A percentile compares a stretch with the other conserved stretches of the same genome.
phyloP scores from a whole-genome alignment of 495 filamentous ascomycete species.

The Daldinia bambusicola region DNA sequence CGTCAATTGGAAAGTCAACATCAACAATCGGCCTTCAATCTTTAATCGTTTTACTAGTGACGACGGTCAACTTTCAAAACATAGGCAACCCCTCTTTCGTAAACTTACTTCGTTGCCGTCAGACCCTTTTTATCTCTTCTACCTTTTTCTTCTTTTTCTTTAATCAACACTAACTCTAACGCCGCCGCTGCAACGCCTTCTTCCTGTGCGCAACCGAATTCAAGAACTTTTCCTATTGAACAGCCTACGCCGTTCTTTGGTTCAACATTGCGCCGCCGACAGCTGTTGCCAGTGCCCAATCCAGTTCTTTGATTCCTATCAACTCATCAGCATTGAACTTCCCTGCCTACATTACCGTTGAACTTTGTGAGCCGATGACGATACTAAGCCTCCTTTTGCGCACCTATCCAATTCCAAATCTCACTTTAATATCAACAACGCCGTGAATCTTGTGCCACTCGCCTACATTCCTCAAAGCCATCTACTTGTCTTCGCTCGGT shows the following conservation, averaged over 20 bases:
- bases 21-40: constrained; percentile 32
- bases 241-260: neutral
- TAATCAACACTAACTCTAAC: neutral
- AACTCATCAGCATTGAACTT: neutral
- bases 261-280: constrained; percentile 1
- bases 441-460: neutral
- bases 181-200: neutral
- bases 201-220: neutral
- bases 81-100: constrained; percentile 5
- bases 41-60: constrained; percentile 4
- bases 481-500: neutral
- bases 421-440: neutral
- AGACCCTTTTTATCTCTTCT: constrained; percentile 3
- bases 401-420: neutral
- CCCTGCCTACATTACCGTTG: neutral
- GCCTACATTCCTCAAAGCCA: neutral
- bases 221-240: neutral
- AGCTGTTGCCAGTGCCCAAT: neutral
- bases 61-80: neutral
- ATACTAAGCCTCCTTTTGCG: neutral
- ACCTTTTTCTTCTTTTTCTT: constrained; percentile 1
- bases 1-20: constrained; percentile 27
- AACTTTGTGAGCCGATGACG: neutral
- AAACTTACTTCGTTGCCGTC: neutral
- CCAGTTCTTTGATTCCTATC: neutral